Evolutionary conservation across 2,329 filamentous ascomycete species (phyloP).

Genomic region (Aurifilum marmelostoma): DNA sequence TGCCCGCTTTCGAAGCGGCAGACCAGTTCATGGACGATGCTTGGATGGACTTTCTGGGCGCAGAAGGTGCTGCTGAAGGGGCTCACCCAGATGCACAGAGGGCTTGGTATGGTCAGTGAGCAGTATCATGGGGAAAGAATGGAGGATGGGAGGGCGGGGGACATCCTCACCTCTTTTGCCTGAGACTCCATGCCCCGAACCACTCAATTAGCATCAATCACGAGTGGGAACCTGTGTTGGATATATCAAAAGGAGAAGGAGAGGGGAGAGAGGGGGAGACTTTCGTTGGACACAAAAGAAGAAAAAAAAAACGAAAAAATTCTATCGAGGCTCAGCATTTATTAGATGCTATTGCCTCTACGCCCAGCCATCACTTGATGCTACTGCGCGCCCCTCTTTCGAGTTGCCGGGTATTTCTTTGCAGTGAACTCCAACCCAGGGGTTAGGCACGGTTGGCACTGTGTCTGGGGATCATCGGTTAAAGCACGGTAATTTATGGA

Average conservation of each 20-base stretch:
- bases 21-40: constrained; percentile 45
- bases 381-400: constrained; percentile 4
- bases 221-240: too few relatives aligned
- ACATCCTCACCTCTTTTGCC: too few relatives aligned
- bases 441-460: background rate
- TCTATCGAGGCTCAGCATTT: background rate
- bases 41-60: constrained; percentile 42
- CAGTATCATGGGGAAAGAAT: background rate
- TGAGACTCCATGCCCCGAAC: too few relatives aligned
- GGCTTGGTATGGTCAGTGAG: constrained; percentile 28
- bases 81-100: constrained; percentile 20
- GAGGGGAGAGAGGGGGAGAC: too few relatives aligned
- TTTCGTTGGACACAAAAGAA: too few relatives aligned
- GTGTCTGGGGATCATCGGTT: constrained; percentile 1
- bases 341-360: background rate
- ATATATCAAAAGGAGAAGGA: too few relatives aligned
- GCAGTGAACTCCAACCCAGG: background rate
- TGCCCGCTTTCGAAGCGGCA: constrained; percentile 41
- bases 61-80: constrained; percentile 27
- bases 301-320: background rate
- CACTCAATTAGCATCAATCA: too few relatives aligned
- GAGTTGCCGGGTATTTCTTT: background rate
- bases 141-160: too few relatives aligned
- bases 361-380: background rate
- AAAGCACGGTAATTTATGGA: constrained; percentile 2